Conservation (phyloP, 768 basidiomycete species). For the Leccinum disarticulatum region DNA sequence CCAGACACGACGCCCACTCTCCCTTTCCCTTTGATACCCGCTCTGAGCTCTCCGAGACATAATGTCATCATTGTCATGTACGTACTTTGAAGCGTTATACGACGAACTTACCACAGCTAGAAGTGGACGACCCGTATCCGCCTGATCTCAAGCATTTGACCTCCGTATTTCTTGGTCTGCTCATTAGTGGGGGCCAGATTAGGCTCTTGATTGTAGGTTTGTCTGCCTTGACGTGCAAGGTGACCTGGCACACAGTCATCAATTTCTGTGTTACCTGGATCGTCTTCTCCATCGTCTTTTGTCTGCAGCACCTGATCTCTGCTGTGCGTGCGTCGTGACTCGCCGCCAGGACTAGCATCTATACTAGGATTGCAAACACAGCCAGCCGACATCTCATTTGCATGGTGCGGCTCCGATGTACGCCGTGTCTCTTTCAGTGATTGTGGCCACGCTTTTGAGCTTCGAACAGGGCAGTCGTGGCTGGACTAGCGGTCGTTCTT, state of each 20-base stretch:
- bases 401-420: slow-evolving; percentile 55
- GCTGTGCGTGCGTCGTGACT: slow-evolving; percentile 3
- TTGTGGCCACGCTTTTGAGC: not conserved
- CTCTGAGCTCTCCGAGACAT: slow-evolving; percentile 1
- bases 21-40: not conserved
- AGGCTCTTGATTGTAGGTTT: slow-evolving; percentile 49
- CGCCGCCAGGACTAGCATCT: slow-evolving; percentile 30
- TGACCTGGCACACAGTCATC: slow-evolving; percentile 49
- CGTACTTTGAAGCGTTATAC: not conserved
- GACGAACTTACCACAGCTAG: slow-evolving; percentile 1
- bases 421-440: slow-evolving; percentile 16
- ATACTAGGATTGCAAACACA: slow-evolving; percentile 25
- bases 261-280: slow-evolving; percentile 49
- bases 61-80: slow-evolving; percentile 22
- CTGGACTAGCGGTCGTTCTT: slow-evolving; percentile 42
- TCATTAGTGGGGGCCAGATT: slow-evolving; percentile 52
- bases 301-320: slow-evolving; percentile 39
- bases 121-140: slow-evolving; percentile 6
- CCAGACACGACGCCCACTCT: not conserved
- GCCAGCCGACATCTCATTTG: slow-evolving; percentile 38
- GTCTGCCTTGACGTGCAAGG: slow-evolving; percentile 43
- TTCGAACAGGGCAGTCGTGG: slow-evolving; percentile 38
- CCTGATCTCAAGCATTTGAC: slow-evolving; percentile 33
- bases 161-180: slow-evolving; percentile 45
- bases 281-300: slow-evolving; percentile 52